These are phyloP conservation scores for Pugionium dolabratum DNA, from an alignment of 345 rosid species.

Conservation along the genomic window DNA sequence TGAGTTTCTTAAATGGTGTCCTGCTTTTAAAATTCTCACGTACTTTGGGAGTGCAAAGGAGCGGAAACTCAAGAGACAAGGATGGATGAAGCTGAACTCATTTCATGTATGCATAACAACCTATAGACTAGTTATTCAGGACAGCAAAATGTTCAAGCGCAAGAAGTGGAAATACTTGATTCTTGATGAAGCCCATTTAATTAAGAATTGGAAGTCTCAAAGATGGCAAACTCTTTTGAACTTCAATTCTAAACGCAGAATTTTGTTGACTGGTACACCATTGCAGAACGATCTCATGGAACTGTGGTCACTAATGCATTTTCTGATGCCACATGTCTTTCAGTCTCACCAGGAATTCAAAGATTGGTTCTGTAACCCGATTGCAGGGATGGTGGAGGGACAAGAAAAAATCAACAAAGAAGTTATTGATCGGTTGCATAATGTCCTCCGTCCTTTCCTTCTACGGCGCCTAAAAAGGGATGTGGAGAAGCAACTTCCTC, in stretches of 20 bases:
- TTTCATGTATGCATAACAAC: slow-evolving; percentile 98
- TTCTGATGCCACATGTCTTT: slow-evolving; percentile 97
- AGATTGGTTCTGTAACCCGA: slow-evolving; percentile 99
- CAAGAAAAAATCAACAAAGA: slow-evolving; percentile 97
- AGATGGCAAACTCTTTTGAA: slow-evolving; percentile 99
- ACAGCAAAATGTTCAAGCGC: slow-evolving; percentile 94
- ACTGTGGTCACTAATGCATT: slow-evolving; percentile 99
- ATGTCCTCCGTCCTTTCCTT: slow-evolving; percentile 98
- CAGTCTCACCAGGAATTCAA: slow-evolving; percentile 99
- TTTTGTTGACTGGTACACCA: slow-evolving; percentile 95
- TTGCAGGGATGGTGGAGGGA: slow-evolving; percentile 99
- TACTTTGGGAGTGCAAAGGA: slow-evolving; percentile 99
- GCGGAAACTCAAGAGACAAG: slow-evolving; percentile 95
- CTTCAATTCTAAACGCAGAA: slow-evolving; percentile 96
- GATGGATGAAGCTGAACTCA: slow-evolving; percentile 95
- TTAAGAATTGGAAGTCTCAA: slow-evolving; percentile 99
- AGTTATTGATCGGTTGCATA: slow-evolving; percentile 96
- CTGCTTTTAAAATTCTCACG: slow-evolving; percentile 97
- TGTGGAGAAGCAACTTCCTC: slow-evolving; percentile 97
- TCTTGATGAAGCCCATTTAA: slow-evolving; percentile 99
- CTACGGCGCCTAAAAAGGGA: slow-evolving; percentile 96
- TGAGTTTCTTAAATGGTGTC: slow-evolving; percentile 99
- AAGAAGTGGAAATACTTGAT: slow-evolving; percentile 99
- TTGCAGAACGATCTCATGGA: slow-evolving; percentile 99
- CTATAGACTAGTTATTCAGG: slow-evolving; percentile 95